Evolutionary conservation across 2,329 filamentous ascomycete genomes (phyloP), one percentile per base, ranked within the genome.

Genomic region (Ascochyta viciae-villosae): DNA sequence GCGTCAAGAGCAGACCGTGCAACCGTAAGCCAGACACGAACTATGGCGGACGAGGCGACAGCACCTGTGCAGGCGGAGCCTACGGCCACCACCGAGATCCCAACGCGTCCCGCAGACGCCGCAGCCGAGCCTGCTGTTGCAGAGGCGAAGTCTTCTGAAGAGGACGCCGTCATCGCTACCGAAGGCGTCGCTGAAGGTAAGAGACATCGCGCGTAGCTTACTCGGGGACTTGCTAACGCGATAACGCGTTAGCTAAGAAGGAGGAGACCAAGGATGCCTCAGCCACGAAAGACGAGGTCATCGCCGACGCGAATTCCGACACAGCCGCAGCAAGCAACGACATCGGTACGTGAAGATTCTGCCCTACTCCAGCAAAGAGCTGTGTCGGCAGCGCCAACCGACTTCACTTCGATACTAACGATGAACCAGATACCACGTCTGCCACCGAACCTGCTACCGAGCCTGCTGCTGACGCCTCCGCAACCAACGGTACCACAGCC

Each of bases 401-500:
- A 50, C 37, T 40, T 22, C 13, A 7, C 3, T 15, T 31, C 39
- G 16, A 43, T 61, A 50, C 63, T 72, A 35, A 71, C 54, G 27
- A 22, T 34, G 24, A n/a, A 34, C 31, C 66, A 64, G 70, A 75
- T 42, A 66, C 72, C 53, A 71, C 70, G 35, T 69, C 78, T n/a
- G 68, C 77, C 45, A 60, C 74, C 35, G 73, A 73, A 19, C 55
- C 58, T 44, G 35, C 72, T 72, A 65, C 80, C 31, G 45, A 54
- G 31, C 35, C 41, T 22, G 68, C 77, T 42, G 61, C 75, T 37
- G 73, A 73, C 26, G 61, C 56, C 42, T 44, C 72, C 73, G 65
- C 81, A 77, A 73, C 75, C 55, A 83, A 84, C 66, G 82, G 81
- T 31, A 76, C 76, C 37, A 16, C 48, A 12, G 73, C 61, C 33